Percentiles rank a stretch among this genome's conserved stretches.
Evolutionary conservation across 108 stramenopile species (phyloP).

Genomic region (Conticribra weissflogii): DNA sequence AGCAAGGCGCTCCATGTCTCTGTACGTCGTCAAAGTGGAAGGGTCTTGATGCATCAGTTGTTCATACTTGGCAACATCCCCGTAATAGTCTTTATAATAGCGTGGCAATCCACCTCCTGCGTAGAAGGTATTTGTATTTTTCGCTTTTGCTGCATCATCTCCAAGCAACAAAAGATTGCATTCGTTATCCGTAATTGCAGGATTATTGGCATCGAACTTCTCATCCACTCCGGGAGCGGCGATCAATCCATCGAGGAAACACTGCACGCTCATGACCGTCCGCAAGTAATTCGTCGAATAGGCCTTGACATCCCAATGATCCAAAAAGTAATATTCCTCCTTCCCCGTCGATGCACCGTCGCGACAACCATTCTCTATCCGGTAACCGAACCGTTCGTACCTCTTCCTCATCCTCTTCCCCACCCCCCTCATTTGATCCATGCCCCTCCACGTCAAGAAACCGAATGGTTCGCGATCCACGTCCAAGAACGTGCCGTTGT

Average conservation of each 20-base stretch:
- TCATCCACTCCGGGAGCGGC: constrained; percentile 25
- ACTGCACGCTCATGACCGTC: constrained; percentile 74
- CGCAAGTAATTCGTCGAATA: constrained; percentile 82
- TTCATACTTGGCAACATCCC: constrained; percentile 35
- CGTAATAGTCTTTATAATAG: constrained; percentile 51
- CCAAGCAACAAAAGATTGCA: too few species aligned
- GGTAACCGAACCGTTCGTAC: constrained; percentile 56
- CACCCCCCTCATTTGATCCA: constrained; percentile 65
- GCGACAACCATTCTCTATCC: constrained; percentile 9
- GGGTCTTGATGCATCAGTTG: constrained; percentile 23
- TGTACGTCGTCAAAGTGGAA: constrained; percentile 18
- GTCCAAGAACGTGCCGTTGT: constrained; percentile 51
- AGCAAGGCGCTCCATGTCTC: constrained; percentile 12
- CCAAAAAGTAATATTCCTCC: constrained; percentile 60
- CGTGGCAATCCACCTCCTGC: constrained; percentile 42
- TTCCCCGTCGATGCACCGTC: neutral
- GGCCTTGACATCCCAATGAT: constrained; percentile 68
- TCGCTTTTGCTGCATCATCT: neutral
- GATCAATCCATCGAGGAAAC: constrained; percentile 77
- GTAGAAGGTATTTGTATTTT: constrained; percentile 5
- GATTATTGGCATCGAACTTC: too few species aligned
- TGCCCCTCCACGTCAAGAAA: constrained; percentile 67
- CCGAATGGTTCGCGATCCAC: constrained; percentile 62
- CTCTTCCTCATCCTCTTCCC: constrained; percentile 52
- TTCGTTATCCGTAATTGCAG: too few species aligned